Percentiles rank a stretch among this genome's conserved stretches.
Conservation (phyloP, 192 early-diverging fungal species). For the Umbelopsis ramanniana region DNA sequence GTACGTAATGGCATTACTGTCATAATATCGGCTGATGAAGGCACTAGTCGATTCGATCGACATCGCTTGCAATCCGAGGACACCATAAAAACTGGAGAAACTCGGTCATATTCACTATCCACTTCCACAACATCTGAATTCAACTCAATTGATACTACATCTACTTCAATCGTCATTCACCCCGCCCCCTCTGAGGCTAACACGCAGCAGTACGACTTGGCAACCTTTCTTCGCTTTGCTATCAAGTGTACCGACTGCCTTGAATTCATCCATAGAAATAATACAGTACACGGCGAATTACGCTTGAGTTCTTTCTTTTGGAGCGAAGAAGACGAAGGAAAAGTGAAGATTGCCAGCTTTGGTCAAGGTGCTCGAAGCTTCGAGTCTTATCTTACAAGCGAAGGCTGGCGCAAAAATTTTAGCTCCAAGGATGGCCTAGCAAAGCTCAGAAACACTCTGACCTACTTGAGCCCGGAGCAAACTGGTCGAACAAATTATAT, state of each 20-base stretch:
- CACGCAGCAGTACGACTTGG: conserved; percentile 27
- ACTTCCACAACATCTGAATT: not conserved
- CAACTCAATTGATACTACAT: not conserved
- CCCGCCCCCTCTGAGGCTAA: not conserved
- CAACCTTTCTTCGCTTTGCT: conserved; percentile 38
- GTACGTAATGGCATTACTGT: conserved; percentile 30
- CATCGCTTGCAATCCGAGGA: conserved; percentile 22
- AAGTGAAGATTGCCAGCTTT: conserved; percentile 34
- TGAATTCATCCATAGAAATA: conserved; percentile 39
- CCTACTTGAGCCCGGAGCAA: conserved; percentile 38
- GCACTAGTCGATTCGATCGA: conserved; percentile 22
- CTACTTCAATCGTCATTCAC: not conserved
- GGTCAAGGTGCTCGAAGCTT: conserved; percentile 25
- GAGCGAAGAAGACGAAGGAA: conserved; percentile 24
- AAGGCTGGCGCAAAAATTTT: conserved; percentile 27
- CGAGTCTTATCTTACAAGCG: conserved; percentile 32
- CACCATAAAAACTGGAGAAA: not conserved
- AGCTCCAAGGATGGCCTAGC: conserved; percentile 30
- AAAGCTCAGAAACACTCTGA: conserved; percentile 23
- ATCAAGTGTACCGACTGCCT: conserved; percentile 37
- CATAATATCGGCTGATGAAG: conserved; percentile 34
- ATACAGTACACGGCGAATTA: conserved; percentile 36
- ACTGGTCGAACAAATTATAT: conserved; percentile 39
- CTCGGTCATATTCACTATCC: not conserved
- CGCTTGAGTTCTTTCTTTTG: conserved; percentile 30